phyloP scores from a whole-genome alignment of 2,329 filamentous ascomycete species.

The Aspergillus intermedius region DNA sequence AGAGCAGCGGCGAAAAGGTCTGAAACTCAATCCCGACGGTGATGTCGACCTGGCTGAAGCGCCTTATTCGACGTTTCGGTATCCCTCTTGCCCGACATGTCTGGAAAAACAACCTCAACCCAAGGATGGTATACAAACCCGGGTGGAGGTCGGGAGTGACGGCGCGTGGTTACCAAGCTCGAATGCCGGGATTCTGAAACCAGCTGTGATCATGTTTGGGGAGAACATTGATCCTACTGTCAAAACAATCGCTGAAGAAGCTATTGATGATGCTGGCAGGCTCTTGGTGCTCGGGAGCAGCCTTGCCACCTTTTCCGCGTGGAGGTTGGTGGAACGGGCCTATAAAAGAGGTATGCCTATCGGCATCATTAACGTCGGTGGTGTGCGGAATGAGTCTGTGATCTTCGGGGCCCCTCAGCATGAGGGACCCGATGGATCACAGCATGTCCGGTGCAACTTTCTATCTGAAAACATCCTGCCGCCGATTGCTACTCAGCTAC shows the following conservation, averaged over 20 bases:
- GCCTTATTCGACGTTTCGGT: conserved; percentile 82
- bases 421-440: conserved; percentile 14
- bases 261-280: conserved; percentile 68
- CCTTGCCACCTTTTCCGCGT: conserved; percentile 90
- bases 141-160: conserved; percentile 66
- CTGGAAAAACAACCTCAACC: conserved; percentile 55
- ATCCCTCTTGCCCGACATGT: conserved; percentile 82
- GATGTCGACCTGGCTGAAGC: conserved; percentile 86
- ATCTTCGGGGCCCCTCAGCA: conserved; percentile 31
- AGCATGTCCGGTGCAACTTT: conserved; percentile 38
- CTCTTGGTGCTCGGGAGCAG: conserved; percentile 81
- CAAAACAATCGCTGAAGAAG: conserved; percentile 70
- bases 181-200: conserved; percentile 77
- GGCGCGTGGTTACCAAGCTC: conserved; percentile 66
- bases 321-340: conserved; percentile 78
- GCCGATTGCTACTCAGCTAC: conserved; percentile 28
- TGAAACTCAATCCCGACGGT: conserved; percentile 87
- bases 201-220: conserved; percentile 93
- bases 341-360: conserved; percentile 78
- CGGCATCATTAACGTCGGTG: conserved; percentile 71
- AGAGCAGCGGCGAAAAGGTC: conserved; percentile 59
- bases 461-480: conserved; percentile 38
- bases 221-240: conserved; percentile 68
- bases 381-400: conserved; percentile 40
- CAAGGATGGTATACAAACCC: conserved; percentile 49